Base-by-base conservation (phyloP, 495 filamentous ascomycete genomes). In the Xylaria bambusicola region DNA sequence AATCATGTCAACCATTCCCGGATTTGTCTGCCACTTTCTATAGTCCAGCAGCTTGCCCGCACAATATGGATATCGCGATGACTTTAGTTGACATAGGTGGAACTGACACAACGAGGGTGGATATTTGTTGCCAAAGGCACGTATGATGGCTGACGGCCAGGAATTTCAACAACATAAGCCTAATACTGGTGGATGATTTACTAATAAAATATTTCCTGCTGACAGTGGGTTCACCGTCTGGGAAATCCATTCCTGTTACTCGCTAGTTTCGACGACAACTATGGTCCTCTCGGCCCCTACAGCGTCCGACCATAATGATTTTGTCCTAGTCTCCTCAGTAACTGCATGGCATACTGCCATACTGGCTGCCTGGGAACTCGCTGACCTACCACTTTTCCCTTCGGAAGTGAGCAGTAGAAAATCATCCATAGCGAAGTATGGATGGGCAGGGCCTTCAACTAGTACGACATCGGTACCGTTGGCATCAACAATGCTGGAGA, bases 91-190 rank as follows among this genome's bases (percentile, higher is more conserved):
- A 33, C 5, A 10, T 33, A 33, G 10, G 5, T 33, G 29, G 10
- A 5, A 33, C 10, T 33, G 29, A n/a, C n/a, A n/a, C 10, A 33
- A 40, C 15, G 13, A 26, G 26, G 20, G 41, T 20, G 50, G 35
- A 52, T 53, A 41, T 53, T n/a, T 56, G 6, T 46, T 40, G 54
- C 29, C n/a, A 38, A 35, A 57, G 44, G 44, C 18, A 57, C 6
- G 33, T 20, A 24, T 17, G n/a, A n/a, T n/a, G n/a, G n/a, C n/a
- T n/a, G n/a, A n/a, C n/a, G n/a, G n/a, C n/a, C n/a, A n/a, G n/a
- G n/a, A n/a, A n/a, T n/a, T n/a, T n/a, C n/a, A n/a, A n/a, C n/a
- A n/a, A n/a, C n/a, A n/a, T n/a, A n/a, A n/a, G n/a, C n/a, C n/a
- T n/a, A n/a, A n/a, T n/a, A n/a, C n/a, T n/a, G n/a, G n/a, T n/a